Base-by-base conservation (phyloP, 1,284 basidiomycete species). In the Apiotrichum veenhuisii region DNA sequence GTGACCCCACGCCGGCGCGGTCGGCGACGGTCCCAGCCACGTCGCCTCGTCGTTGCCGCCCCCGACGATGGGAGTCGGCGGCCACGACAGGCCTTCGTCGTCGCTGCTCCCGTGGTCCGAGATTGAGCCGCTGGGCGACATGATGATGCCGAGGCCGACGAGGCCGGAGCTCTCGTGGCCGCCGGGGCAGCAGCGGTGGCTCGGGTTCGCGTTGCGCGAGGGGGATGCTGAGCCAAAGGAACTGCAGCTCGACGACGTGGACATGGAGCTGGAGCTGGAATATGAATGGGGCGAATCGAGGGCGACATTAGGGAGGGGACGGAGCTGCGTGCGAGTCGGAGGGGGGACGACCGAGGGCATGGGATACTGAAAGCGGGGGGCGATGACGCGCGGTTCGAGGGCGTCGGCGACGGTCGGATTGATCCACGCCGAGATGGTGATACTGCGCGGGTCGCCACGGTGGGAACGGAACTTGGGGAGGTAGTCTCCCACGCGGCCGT, bases 381-480 rank as follows among this genome's bases (percentile, higher is more conserved):
- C 48, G 2, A 42, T 43, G 38, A 47, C 38, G 52, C 42, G 55
- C 2, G 47, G 55, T 2, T 53, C 61, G 18, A 59, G 53, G 5
- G 33, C 49, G 25, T 47, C 34, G 22, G 54, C 43, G 36, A 54
- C 56, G 11, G 40, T 55, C 3, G 66, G 66, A 50, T 70, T 59
- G 34, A 77, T 58, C 67, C 69, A 75, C n/a, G 70, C 65, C 7
- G 70, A 72, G 10, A 77, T 51, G 40, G 61, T 67, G 47, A 77
- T 62, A 53, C 64, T 64, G 48, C 62, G 63, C n/a, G 64, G 59
- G 57, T 72, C 67, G n/a, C 70, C 65, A 20, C 51, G 54, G 20
- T 40, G 30, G 5, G 42, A 36, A n/a, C 58, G 55, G 27, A 57
- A 55, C 36, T 55, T 55, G 37, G 66, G 51, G 53, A 77, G 72